phyloP scores from a whole-genome alignment of 805 yeast species.

The Metschnikowia bowlesiae region DNA sequence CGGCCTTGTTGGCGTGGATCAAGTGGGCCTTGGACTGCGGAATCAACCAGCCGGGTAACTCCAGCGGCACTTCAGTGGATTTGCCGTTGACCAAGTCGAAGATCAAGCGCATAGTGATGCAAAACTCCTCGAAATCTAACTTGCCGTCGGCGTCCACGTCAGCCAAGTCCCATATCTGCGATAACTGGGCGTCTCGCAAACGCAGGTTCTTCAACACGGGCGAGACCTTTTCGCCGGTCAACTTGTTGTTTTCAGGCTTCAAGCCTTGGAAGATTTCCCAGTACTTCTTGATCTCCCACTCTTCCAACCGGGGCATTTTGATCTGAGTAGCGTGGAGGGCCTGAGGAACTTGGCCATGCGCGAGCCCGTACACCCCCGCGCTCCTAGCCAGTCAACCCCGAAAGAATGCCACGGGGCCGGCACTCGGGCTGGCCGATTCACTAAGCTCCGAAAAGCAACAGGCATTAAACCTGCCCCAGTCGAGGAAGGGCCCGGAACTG shows the following conservation, averaged over 20 bases:
- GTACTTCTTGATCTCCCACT: constrained; percentile 94
- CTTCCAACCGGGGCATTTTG: constrained; percentile 67
- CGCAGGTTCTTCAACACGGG: constrained; percentile 71
- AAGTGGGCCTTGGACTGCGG: constrained; percentile 86
- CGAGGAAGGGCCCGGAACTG: too few species aligned
- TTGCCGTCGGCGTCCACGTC: constrained; percentile 25
- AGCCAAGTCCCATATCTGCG: constrained; percentile 79
- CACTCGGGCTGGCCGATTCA: too few species aligned
- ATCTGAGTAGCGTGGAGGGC: not conserved
- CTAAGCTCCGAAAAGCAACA: too few species aligned
- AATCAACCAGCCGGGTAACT: constrained; percentile 85
- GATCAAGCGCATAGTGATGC: constrained; percentile 93
- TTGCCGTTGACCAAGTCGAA: constrained; percentile 84
- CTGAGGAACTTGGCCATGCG: not conserved
- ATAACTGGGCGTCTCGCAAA: constrained; percentile 57
- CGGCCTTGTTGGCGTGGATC: constrained; percentile 77
- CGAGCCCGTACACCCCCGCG: constrained; percentile 1
- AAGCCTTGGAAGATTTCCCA: constrained; percentile 97
- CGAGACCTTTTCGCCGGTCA: constrained; percentile 79
- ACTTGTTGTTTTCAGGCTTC: constrained; percentile 71
- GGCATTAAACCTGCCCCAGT: too few species aligned
- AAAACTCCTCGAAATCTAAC: constrained; percentile 95
- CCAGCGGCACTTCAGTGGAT: constrained; percentile 53
- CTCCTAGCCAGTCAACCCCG: too few species aligned
- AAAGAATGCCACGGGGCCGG: too few species aligned